Conservation (phyloP, 805 yeast genomes). For the Sugiyamaella qingdaonensis region DNA sequence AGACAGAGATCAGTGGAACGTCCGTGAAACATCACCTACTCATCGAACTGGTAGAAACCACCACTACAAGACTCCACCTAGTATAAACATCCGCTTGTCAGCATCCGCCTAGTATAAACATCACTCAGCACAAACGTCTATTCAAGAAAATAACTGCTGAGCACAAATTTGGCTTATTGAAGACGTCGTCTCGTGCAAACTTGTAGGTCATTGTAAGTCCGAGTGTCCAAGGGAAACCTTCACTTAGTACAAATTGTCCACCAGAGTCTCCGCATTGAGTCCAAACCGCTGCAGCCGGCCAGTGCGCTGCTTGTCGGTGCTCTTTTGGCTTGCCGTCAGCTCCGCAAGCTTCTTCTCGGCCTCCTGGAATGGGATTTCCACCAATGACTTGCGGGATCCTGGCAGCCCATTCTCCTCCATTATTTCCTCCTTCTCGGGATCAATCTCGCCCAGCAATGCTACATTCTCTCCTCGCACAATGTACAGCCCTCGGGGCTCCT, state of each 20-base stretch:
- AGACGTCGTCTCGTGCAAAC: not conserved
- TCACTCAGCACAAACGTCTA: no score
- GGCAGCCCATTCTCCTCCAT: slow-evolving; percentile 18
- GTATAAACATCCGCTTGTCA: no score
- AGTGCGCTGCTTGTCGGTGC: slow-evolving; percentile 12
- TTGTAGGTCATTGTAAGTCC: not conserved
- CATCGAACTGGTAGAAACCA: no score
- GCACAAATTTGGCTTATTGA: no score
- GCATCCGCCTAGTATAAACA: no score
- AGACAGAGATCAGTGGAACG: no score
- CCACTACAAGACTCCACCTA: no score
- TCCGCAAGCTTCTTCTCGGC: slow-evolving; percentile 47
- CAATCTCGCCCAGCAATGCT: slow-evolving; percentile 89
- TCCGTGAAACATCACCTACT: no score
- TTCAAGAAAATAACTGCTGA: no score
- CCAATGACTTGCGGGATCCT: slow-evolving; percentile 49
- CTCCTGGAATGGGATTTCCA: slow-evolving; percentile 55
- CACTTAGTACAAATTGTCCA: slow-evolving; percentile 19
- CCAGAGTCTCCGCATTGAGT: slow-evolving; percentile 14
- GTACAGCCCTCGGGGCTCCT: slow-evolving; percentile 71
- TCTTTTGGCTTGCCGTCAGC: slow-evolving; percentile 15
- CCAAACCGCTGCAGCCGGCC: slow-evolving; percentile 15
- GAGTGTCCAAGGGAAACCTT: not conserved
- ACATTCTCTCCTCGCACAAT: slow-evolving; percentile 95
- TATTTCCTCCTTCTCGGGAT: slow-evolving; percentile 77